These are phyloP conservation scores for Ophiostoma piceae DNA, from an alignment of 2,329 filamentous ascomycete species.

Conservation along the genomic window DNA sequence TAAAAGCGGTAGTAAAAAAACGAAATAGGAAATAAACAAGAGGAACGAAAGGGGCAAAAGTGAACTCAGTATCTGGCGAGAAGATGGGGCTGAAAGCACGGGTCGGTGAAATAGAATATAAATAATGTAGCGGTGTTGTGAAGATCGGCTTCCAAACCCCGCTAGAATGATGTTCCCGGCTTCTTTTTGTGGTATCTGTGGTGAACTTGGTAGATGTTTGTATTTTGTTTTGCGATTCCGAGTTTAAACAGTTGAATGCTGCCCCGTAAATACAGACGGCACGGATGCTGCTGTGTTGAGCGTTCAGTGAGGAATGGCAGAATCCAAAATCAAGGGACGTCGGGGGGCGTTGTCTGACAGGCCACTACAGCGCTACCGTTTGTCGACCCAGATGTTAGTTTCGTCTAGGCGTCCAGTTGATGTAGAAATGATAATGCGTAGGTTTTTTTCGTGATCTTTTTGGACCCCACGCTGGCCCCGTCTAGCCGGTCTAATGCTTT, in stretches of 20 bases:
- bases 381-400: background rate
- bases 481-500: background rate
- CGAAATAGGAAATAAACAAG: background rate
- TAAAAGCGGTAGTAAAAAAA: constrained; percentile 8
- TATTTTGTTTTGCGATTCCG: background rate
- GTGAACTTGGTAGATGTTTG: background rate
- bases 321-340: background rate
- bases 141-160: background rate
- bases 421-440: constrained; percentile 11
- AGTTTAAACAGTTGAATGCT: background rate
- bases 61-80: background rate
- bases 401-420: constrained; percentile 4
- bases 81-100: constrained; percentile 4
- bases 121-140: background rate
- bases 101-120: background rate
- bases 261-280: constrained; percentile 12
- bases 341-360: background rate
- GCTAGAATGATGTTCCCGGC: background rate
- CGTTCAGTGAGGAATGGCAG: background rate
- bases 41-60: background rate
- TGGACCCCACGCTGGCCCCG: constrained; percentile 17
- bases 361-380: constrained; percentile 7
- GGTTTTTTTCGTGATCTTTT: constrained; percentile 17
- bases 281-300: constrained; percentile 1
- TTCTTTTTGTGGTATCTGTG: background rate